A percentile compares a stretch with the other conserved stretches of the same genome.
Evolutionary conservation across 2,329 filamentous ascomycete genomes (phyloP).

Genomic region (Huntiella omanensis): DNA sequence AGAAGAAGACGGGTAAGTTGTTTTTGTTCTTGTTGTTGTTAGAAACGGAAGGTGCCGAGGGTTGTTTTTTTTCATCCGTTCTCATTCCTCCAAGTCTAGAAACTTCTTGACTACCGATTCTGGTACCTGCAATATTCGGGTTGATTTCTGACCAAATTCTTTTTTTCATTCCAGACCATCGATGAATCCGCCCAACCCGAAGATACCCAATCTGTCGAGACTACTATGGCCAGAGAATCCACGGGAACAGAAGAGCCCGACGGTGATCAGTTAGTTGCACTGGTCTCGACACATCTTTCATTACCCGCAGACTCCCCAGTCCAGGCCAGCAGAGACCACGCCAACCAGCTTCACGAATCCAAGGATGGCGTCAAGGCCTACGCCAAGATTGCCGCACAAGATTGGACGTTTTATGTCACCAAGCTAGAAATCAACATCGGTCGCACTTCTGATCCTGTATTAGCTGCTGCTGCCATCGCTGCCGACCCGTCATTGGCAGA

Average conservation of each 20-base stretch:
- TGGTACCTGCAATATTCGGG: constrained; percentile 1
- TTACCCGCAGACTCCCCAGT: constrained; percentile 26
- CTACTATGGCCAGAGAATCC: constrained; percentile 25
- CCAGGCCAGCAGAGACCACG: constrained; percentile 41
- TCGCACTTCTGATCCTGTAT: constrained; percentile 23
- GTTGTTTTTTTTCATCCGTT: too few species aligned
- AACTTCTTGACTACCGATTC: too few species aligned
- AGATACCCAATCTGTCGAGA: constrained; percentile 28
- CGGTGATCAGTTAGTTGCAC: constrained; percentile 36
- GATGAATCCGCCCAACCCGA: constrained; percentile 16
- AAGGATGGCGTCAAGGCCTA: constrained; percentile 51
- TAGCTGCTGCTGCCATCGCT: constrained; percentile 20
- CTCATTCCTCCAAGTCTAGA: too few species aligned
- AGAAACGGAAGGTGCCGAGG: too few species aligned
- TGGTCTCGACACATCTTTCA: constrained; percentile 32
- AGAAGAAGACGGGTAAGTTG: constrained; percentile 39
- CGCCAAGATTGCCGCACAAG: constrained; percentile 62
- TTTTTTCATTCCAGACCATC: constrained; percentile 16
- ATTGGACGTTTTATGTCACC: constrained; percentile 73
- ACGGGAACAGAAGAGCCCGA: constrained; percentile 24
- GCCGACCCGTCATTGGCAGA: constrained; percentile 13
- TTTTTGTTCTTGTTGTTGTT: too few species aligned
- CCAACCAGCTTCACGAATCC: constrained; percentile 44
- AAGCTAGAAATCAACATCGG: constrained; percentile 61
- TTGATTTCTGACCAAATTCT: constrained; percentile 5